Evolutionary conservation across 371 early-diverging fungal genomes (phyloP), one percentile per base, ranked within the genome.

Genomic region (Mucor piriformis): DNA sequence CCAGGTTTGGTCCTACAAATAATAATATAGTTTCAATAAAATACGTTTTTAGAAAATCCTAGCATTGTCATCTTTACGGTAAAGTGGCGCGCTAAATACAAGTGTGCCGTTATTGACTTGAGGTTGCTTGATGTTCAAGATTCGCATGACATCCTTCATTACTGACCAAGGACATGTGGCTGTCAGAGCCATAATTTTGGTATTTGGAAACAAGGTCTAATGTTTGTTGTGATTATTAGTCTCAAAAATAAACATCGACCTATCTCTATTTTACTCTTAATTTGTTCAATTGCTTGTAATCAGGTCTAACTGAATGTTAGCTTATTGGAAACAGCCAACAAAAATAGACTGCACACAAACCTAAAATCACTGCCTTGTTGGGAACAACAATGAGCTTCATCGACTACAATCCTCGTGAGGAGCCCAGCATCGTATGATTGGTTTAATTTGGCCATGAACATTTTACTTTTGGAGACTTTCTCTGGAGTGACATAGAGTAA

Each of bases 401-500:
- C 96, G 10, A 96, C 80, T 4, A 94, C 93, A 62, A 96, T 89
- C 21, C 93, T 77, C 2, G 70, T 66, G 24, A 92, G 73, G 34
- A 67, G 59, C 7, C 85, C 84, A 8, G 63, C 67, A 29, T 77
- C 76, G 48, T 90, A 85, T 0, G 92, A 79, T 56, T 84, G 83
- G 35, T 84, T 82, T 0, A 93, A 69, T 27, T 79, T 74, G n/a
- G 71, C 77, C 75, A 89, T 78, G 46, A 95, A 88, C 27, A 81
- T 72, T 52, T 87, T 88, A 33, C 85, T 86, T 46, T 91, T 86
- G 27, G 83, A 87, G 47, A 96, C 78, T 65, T 89, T 88, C 64
- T 96, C 97, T 0, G 96, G 97, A n/a, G 97, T 95, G 7, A 95
- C 89, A 72, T 94, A 96, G 12, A 94, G 78, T 34, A 96, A 57